Base-by-base conservation (phyloP, 2,329 filamentous ascomycete species). In the Ilyonectria destructans region DNA sequence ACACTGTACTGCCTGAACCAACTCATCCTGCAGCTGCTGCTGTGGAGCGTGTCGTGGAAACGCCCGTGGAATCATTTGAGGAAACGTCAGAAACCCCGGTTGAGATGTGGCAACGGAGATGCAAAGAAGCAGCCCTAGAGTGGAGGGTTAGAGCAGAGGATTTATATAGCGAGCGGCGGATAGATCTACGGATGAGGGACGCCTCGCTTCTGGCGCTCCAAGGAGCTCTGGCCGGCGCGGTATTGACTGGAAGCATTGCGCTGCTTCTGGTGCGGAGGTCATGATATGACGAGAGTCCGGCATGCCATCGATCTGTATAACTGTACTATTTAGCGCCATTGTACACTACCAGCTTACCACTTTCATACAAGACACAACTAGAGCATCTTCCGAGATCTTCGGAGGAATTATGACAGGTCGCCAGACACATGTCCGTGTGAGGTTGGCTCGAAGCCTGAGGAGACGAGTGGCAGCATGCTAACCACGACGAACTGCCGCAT, bases 201-300 rank as follows among this genome's bases (percentile, higher is more conserved):
- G 82, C 92, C 35, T 93, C 92, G 2, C 80, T 91, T n/a, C 83
- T 93, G 71, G 91, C 88, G 56, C 81, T 94, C 40, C 89, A 95
- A 80, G 88, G 92, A 62, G 90, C 88, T 8, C 85, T 89, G 31
- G 87, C 89, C 0, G 92, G 93, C n/a, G 92, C 90, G 12, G 85
- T 86, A 0, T 71, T 92, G 17, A 87, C 87, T 59, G 87, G 86
- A 40, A 80, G 88, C 45, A 74, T 92, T 59, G 85, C 85, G 6
- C 71, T 90, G 48, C 75, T 89, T 49, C 71, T 87, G 23, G 78
- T 85, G 55, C 80, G 85, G 65, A 74, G 73, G 63, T 74, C 72
- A 67, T 80, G 71, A 75, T 37, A 56, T n/a, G 23, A 54, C 33
- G 26, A 58, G 61, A 59, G 67, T 26, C 37, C 21, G 31, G 43